These are phyloP conservation scores for Pyrenophora teres DNA, from an alignment of 2,329 filamentous ascomycete species.

Conservation along the genomic window DNA sequence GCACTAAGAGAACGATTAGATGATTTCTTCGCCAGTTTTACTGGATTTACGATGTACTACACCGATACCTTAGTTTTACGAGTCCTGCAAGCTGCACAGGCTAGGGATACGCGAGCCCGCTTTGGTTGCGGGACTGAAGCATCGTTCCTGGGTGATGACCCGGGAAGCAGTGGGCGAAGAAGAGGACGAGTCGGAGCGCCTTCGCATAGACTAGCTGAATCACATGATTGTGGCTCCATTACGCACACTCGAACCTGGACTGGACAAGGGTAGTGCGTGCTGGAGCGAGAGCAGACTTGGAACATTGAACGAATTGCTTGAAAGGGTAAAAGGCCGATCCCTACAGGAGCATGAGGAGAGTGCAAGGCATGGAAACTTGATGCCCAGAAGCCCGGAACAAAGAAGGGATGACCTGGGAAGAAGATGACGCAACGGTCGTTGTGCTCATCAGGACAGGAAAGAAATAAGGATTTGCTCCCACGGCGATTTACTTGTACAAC, in stretches of 20 bases:
- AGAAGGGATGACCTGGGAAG: not conserved
- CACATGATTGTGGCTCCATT: conserved; percentile 4
- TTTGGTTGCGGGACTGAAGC: conserved; percentile 11
- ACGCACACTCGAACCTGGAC: not conserved
- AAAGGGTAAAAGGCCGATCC: not conserved
- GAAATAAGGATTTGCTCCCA: too few species aligned
- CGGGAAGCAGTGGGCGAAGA: conserved; percentile 21
- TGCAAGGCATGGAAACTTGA: not conserved
- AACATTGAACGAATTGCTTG: not conserved
- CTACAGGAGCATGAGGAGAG: not conserved
- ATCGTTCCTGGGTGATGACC: conserved; percentile 11
- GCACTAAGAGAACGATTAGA: conserved; percentile 16
- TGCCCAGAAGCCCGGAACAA: not conserved
- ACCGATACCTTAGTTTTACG: conserved; percentile 25
- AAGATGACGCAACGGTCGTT: not conserved
- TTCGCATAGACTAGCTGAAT: conserved; percentile 3
- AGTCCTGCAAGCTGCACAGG: conserved; percentile 24
- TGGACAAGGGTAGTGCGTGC: not conserved
- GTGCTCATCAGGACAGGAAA: too few species aligned
- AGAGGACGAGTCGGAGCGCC: conserved; percentile 4
- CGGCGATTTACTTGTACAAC: not conserved
- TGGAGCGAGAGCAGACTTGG: not conserved
- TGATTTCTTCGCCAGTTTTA: not conserved
- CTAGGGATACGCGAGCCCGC: conserved; percentile 19
- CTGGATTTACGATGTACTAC: not conserved